These are phyloP conservation scores for Zhuliangozyma blackwelliae DNA, from an alignment of 1,139 yeast species.

Conservation along the genomic window DNA sequence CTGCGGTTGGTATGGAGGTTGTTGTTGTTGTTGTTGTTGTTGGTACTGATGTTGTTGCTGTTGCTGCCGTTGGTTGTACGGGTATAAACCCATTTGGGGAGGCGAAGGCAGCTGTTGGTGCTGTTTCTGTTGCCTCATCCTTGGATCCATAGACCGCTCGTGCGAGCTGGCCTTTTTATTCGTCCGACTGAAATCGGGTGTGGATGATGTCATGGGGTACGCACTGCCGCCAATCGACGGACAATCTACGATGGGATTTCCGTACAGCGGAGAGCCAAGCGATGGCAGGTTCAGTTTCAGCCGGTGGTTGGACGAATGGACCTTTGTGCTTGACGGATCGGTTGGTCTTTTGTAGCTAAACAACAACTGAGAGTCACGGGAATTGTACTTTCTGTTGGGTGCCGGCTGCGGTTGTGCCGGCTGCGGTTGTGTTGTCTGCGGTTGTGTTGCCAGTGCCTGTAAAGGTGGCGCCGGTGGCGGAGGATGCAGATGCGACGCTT, in stretches of 20 bases:
- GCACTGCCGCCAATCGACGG: slow-evolving; percentile 2
- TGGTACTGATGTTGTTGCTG: slow-evolving; percentile 4
- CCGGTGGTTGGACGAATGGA: background rate
- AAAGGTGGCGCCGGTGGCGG: no score
- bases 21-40: slow-evolving; percentile 5
- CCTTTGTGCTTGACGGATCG: slow-evolving; percentile 4
- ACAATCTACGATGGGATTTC: slow-evolving; percentile 1
- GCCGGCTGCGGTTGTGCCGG: slow-evolving; percentile 1
- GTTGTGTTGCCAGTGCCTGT: slow-evolving; percentile 2
- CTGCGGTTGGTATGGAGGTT: background rate
- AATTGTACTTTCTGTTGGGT: slow-evolving; percentile 11
- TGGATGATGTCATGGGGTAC: slow-evolving; percentile 6
- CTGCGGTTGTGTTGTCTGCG: no score
- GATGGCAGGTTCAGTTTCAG: background rate
- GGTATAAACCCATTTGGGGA: no score
- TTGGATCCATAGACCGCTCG: no score
- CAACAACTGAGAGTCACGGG: slow-evolving; percentile 28
- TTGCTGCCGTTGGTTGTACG: slow-evolving; percentile 1
- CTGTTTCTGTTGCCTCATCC: no score
- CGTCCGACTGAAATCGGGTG: slow-evolving; percentile 5
- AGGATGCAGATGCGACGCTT: no score
- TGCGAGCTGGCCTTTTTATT: background rate
- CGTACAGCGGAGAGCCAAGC: background rate
- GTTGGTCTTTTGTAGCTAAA: slow-evolving; percentile 25
- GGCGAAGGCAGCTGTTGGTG: no score